A percentile compares a stretch with the other conserved stretches of the same genome.
Conservation (phyloP, 108 stramenopile species). For the Tribonema minus region DNA sequence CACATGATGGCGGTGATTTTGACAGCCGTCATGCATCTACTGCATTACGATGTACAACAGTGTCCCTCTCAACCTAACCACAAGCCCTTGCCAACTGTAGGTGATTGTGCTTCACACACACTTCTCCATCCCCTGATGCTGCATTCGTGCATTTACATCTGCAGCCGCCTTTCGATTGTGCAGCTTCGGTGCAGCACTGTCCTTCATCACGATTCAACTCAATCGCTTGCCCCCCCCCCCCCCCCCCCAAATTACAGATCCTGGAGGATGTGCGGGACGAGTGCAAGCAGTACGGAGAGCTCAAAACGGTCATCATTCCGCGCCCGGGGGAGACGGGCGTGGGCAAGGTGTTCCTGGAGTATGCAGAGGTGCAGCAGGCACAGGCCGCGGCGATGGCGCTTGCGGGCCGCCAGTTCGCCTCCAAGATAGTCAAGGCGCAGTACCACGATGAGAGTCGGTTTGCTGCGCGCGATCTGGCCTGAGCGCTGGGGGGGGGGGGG, state of each 20-base stretch:
- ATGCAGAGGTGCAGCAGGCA: slow-evolving; percentile 68
- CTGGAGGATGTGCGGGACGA: slow-evolving; percentile 39
- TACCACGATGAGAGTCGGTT: slow-evolving; percentile 60
- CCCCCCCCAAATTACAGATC: slow-evolving; percentile 63
- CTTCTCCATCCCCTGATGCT: not conserved
- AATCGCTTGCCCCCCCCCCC: not conserved
- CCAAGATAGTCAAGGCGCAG: slow-evolving; percentile 67
- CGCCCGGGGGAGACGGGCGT: slow-evolving; percentile 60
- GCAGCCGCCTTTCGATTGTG: too few relatives aligned
- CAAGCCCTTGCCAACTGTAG: not conserved
- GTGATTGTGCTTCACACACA: not conserved
- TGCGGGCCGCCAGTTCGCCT: slow-evolving; percentile 79
- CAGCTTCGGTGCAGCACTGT: not conserved
- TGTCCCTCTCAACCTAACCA: not conserved
- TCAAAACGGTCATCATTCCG: slow-evolving; percentile 71
- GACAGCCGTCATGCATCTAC: too few relatives aligned
- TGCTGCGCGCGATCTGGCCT: slow-evolving; percentile 13
- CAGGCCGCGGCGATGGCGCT: slow-evolving; percentile 68
- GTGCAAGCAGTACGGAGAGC: slow-evolving; percentile 8
- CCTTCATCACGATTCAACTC: not conserved
- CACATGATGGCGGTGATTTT: too few relatives aligned
- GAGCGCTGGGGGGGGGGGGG: too few relatives aligned
- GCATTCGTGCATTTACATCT: not conserved
- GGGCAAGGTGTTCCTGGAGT: slow-evolving; percentile 84
- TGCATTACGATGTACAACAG: too few relatives aligned